Conservation (phyloP, 805 yeast species). For the Nakazawaea wickerhamii region DNA sequence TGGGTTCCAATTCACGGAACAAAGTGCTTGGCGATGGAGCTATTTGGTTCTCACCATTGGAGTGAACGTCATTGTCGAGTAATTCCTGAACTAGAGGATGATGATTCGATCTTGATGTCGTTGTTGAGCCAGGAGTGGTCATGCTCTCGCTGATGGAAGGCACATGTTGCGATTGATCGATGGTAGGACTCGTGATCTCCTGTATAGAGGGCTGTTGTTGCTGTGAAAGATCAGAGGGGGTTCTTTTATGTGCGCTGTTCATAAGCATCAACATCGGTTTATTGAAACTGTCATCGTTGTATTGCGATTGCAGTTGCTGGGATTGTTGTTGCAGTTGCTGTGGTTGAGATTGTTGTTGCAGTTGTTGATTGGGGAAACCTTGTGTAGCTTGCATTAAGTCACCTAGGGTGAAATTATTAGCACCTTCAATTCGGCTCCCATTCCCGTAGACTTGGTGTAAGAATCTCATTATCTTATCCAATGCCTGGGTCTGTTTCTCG, state of each 20-base stretch:
- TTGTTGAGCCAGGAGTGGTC: background rate
- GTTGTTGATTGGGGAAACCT: slow-evolving; percentile 16
- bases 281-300: background rate
- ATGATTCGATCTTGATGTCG: background rate
- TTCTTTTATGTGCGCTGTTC: slow-evolving; percentile 9
- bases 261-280: slow-evolving; percentile 15
- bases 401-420: slow-evolving; percentile 13
- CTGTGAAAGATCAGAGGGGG: background rate
- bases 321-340: background rate
- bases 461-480: slow-evolving; percentile 82
- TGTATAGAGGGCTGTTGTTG: background rate
- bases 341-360: background rate
- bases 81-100: slow-evolving; percentile 14
- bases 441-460: slow-evolving; percentile 77
- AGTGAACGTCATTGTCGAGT: slow-evolving; percentile 13
- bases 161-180: slow-evolving; percentile 23
- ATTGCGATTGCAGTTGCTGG: background rate
- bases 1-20: slow-evolving; percentile 22
- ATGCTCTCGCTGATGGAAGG: slow-evolving; percentile 15
- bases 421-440: slow-evolving; percentile 42
- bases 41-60: background rate
- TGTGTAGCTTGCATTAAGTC: slow-evolving; percentile 14
- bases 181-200: slow-evolving; percentile 19
- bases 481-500: slow-evolving; percentile 77
- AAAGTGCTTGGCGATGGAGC: slow-evolving; percentile 23